Evolutionary conservation across 2,329 filamentous ascomycete species (phyloP), one percentile per base, ranked within the genome.

Genomic region (Basipetospora chlamydospora): DNA sequence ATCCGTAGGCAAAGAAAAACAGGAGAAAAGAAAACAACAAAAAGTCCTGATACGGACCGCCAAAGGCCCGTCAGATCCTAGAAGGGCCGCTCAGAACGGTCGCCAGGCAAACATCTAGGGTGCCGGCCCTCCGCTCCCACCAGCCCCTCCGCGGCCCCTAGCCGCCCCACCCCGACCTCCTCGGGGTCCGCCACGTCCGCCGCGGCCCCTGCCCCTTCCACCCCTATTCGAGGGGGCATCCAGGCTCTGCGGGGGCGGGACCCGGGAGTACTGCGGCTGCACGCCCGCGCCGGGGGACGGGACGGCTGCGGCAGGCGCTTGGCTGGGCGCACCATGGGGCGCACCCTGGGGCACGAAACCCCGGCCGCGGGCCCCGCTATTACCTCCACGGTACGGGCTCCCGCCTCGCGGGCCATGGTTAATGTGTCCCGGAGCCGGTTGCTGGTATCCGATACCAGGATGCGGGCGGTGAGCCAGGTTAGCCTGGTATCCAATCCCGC

Each of bases 171-270:
- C 56, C 32, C 60, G 54, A 29, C 57, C 53, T 26, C 58, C 50
- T 12, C 52, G 47, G 26, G 43, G 41, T 11, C 50, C 52, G 13
- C 58, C 56, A 17, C 57, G 51, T 18, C 56, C 54, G 10, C 57
- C 54, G 38, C 59, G 55, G 7, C 59, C 56, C 22, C 58, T 56
- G 4, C 59, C 56, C 26, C 57, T 49, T 22, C 61, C 54, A 20
- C 29, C 20, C 10, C 15, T n/a, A 21, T 15, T 33, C 11, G 58
- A 58, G 16, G 56, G 49, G 13, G 57, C 47, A 43, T 77, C 66
- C 10, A 80, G 55, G 29, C 52, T 66, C 2, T 68, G 54, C 1
- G 78, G 77, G 16, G 77, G 78, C 21, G 73, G 72, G 6, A 77
- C 69, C 12, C 66, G 66, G 40, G 64, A 65, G 47, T 72, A 78